Conservation (phyloP, 116 monocot species). For the Papilionanthe hybrid region DNA sequence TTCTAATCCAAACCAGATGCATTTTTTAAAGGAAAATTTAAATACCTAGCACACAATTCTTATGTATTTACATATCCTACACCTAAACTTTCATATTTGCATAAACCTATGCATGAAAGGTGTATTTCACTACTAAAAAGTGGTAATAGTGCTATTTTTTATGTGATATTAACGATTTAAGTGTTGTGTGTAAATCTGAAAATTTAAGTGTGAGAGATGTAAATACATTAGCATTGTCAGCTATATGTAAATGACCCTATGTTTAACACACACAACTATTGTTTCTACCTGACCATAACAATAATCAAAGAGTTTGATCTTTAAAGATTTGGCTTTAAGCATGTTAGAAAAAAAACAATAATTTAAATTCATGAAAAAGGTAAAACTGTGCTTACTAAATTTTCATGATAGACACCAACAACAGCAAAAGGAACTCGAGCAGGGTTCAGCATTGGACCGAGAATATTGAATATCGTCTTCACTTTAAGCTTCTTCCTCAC, state of each 20-base stretch:
- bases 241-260: too few species aligned
- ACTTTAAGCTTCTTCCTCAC: conserved; percentile 92
- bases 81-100: too few species aligned
- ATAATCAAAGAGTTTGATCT: neutral
- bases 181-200: too few species aligned
- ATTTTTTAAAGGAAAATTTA: too few species aligned
- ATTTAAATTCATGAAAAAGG: neutral
- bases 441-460: conserved; percentile 95
- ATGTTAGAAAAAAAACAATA: neutral
- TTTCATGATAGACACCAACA: conserved; percentile 87
- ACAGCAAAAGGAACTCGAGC: conserved; percentile 78
- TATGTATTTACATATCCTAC: too few species aligned
- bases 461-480: conserved; percentile 95
- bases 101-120: too few species aligned
- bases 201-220: too few species aligned
- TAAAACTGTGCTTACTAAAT: conserved; percentile 56
- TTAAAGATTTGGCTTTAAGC: neutral
- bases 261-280: neutral
- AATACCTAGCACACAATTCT: too few species aligned
- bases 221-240: too few species aligned
- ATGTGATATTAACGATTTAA: too few species aligned
- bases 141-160: too few species aligned
- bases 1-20: neutral
- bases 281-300: neutral
- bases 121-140: too few species aligned